These are phyloP conservation scores for Marvania coccoides DNA, from an alignment of 139 green algal species.

Conservation along the genomic window DNA sequence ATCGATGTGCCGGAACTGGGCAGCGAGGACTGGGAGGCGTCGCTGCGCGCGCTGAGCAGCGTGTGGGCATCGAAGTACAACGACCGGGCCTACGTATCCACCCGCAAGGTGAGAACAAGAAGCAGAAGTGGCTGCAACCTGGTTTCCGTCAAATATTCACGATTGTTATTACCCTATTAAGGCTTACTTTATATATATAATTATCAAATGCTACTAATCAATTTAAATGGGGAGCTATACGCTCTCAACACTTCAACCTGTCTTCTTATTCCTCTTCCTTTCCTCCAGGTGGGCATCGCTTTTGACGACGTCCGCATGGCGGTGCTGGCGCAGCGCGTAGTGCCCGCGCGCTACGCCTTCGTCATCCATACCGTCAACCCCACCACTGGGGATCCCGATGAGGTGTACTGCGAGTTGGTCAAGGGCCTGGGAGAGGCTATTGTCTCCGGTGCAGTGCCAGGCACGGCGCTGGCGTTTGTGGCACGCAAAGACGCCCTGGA, in stretches of 20 bases:
- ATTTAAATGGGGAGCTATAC: too few species aligned
- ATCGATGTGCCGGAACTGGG: conserved; percentile 61
- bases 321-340: conserved; percentile 89
- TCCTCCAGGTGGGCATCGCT: conserved; percentile 63
- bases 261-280: too few species aligned
- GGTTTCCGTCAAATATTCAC: too few species aligned
- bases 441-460: conserved; percentile 88
- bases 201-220: too few species aligned
- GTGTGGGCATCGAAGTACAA: conserved; percentile 99
- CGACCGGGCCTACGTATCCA: conserved; percentile 76
- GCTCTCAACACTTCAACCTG: too few species aligned
- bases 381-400: conserved; percentile 47
- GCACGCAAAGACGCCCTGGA: conserved; percentile 65
- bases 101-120: conserved; percentile 75
- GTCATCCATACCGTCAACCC: conserved; percentile 99
- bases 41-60: conserved; percentile 35
- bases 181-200: too few species aligned
- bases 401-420: conserved; percentile 97
- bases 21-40: not conserved
- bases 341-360: conserved; percentile 93
- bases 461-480: conserved; percentile 75
- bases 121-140: too few species aligned
- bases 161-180: too few species aligned
- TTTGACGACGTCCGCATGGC: conserved; percentile 94
- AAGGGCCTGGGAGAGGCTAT: conserved; percentile 91